Base-by-base conservation (phyloP, 495 filamentous ascomycete species). In the Penicillium ochrochloron region DNA sequence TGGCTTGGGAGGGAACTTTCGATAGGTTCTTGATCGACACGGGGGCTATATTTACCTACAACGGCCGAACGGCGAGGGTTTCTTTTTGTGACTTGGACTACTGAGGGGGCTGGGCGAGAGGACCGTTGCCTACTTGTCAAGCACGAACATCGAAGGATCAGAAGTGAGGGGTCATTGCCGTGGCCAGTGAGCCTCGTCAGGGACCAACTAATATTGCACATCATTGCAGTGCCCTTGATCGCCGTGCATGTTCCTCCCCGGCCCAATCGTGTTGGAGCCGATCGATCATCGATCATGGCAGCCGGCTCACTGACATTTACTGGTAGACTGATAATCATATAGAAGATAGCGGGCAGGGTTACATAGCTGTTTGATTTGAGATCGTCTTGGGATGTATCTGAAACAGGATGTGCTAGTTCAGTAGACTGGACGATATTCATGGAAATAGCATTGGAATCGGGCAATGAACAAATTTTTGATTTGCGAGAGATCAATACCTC, bases 11-110 rank as follows among this genome's bases (percentile, higher is more conserved):
- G 44, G 23, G 41, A n/a, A 29, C 39, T 31, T 25, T 44, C 56
- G 11, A 29, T 27, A 42, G 37, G 23, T 58, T 58, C 41, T 39
- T 58, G 23, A 57, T 57, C 55, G 37, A 58, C 41, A 17, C 39
- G 17, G 6, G 54, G 14, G 23, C 23, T 42, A 14, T 44, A 6
- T 19, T 33, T 44, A n/a, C 17, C 48, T 52, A 25, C 8, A 23
- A 29, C 25, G 25, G 25, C 25, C 25, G 31, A 33, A 33, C 25
- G 23, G 25, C 1, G 44, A 31, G 25, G 25, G 25, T 27, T 27
- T 4, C 46, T 21, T 50, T 50, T 11, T 6, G 17, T 33, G 5
- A 44, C 15, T n/a, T 8, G 25, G 31, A 33, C 31, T 33, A 6
- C 8, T 33, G 31, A 31, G 39, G 33, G 33, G 12, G 29, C 52